These are phyloP conservation scores for Gracilaria gracilis DNA, from an alignment of 23 red algal genomes.

Conservation along the genomic window DNA sequence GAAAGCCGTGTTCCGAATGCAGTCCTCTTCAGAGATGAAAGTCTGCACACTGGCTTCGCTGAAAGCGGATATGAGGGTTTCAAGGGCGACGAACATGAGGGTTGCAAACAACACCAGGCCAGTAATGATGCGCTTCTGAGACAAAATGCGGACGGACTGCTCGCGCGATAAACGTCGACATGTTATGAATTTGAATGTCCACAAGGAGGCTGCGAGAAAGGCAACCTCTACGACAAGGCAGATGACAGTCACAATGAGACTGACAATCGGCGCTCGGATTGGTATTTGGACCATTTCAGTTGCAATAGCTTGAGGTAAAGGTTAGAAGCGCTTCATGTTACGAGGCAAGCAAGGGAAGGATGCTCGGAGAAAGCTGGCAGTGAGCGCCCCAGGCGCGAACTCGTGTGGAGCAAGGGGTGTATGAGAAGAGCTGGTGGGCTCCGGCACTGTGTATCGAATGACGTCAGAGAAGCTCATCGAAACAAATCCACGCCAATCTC, in stretches of 20 bases:
- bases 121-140: not conserved
- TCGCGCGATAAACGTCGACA: not conserved
- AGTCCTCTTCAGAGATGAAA: not conserved
- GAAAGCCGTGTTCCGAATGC: not conserved
- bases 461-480: too few relatives aligned
- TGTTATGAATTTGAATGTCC: not conserved
- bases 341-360: too few relatives aligned
- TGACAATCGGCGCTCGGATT: not conserved
- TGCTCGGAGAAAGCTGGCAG: too few relatives aligned
- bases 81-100: conserved; percentile 7
- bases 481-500: too few relatives aligned
- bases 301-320: not conserved
- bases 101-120: not conserved
- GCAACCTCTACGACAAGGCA: not conserved
- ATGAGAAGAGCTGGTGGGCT: too few relatives aligned
- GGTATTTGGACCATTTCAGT: conserved; percentile 1
- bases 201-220: conserved; percentile 5
- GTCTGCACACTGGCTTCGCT: not conserved
- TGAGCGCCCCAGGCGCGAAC: too few relatives aligned
- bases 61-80: not conserved
- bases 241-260: not conserved
- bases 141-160: not conserved
- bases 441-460: too few relatives aligned
- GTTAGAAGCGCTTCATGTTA: not conserved
- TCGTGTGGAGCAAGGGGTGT: too few relatives aligned